phyloP scores from a whole-genome alignment of 1,284 basidiomycete species.

The Microstroma glucosiphilum region DNA sequence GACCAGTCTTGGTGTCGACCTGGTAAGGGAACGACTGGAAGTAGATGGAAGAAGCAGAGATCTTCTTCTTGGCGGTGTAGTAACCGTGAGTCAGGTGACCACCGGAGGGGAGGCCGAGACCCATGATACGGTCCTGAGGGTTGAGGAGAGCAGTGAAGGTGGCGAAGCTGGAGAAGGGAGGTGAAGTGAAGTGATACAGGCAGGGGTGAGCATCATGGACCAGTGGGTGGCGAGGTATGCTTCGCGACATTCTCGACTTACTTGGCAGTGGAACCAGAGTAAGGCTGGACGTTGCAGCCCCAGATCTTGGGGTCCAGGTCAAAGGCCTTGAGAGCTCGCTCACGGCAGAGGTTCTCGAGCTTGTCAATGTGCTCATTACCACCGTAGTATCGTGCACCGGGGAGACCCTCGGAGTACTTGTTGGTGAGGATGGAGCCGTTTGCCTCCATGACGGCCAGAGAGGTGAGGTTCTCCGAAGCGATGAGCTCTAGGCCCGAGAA shows the following conservation, averaged over 20 bases:
- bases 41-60: conserved; percentile 99
- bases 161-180: conserved; percentile 69
- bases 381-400: conserved; percentile 92
- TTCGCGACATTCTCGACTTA: conserved; percentile 50
- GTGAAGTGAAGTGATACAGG: background rate
- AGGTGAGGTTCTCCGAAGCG: conserved; percentile 66
- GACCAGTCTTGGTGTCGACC: conserved; percentile 64
- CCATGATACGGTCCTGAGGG: conserved; percentile 98
- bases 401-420: conserved; percentile 69
- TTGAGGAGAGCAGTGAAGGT: conserved; percentile 93
- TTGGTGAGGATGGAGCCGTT: conserved; percentile 98
- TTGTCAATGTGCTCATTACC: conserved; percentile 83
- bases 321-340: conserved; percentile 93
- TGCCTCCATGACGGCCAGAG: conserved; percentile 70
- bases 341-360: conserved; percentile 87
- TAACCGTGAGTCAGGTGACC: conserved; percentile 97
- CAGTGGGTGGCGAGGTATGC: no score
- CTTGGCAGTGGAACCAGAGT: conserved; percentile 83
- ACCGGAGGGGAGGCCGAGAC: conserved; percentile 94
- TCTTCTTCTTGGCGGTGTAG: conserved; percentile 99
- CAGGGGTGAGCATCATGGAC: background rate
- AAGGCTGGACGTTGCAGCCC: conserved; percentile 99
- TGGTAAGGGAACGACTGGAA: conserved; percentile 98
- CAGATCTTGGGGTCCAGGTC: conserved; percentile 82
- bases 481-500: conserved; percentile 95